Percentiles rank a stretch among this genome's conserved stretches.
Evolutionary conservation across 1,284 basidiomycete species (phyloP).

Genomic region (Coniferiporia sulphurascens): DNA sequence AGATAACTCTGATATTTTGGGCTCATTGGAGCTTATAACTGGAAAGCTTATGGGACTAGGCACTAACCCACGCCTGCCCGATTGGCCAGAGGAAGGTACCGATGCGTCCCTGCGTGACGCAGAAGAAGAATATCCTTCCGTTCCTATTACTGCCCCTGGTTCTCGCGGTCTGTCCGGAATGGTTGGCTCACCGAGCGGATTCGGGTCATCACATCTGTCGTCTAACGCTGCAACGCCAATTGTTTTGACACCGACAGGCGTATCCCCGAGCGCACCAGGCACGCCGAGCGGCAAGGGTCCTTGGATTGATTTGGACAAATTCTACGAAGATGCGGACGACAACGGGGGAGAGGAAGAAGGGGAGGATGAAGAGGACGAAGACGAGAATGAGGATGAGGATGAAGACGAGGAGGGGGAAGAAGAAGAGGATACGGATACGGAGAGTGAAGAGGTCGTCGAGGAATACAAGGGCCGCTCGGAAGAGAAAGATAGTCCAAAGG

Average conservation of each 20-base stretch:
- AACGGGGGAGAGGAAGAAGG: slow-evolving; percentile 28
- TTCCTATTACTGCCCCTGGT: slow-evolving; percentile 24
- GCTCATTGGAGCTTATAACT: slow-evolving; percentile 53
- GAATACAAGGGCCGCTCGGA: too few species aligned
- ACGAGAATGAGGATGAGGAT: slow-evolving; percentile 26
- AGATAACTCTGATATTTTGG: slow-evolving; percentile 42
- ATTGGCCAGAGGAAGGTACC: slow-evolving; percentile 60
- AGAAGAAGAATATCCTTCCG: slow-evolving; percentile 47
- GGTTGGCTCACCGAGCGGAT: slow-evolving; percentile 28
- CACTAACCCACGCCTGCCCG: slow-evolving; percentile 37
- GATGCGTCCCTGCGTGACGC: slow-evolving; percentile 51
- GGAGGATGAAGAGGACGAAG: slow-evolving; percentile 28
- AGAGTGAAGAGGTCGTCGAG: slow-evolving; percentile 18
- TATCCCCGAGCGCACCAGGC: slow-evolving; percentile 38
- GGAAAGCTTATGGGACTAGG: slow-evolving; percentile 42
- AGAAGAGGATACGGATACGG: slow-evolving; percentile 22
- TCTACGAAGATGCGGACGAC: slow-evolving; percentile 46
- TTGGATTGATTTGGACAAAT: slow-evolving; percentile 63
- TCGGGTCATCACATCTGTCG: slow-evolving; percentile 29
- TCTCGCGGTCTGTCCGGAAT: slow-evolving; percentile 24
- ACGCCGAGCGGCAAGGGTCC: slow-evolving; percentile 32
- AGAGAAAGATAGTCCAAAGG: too few species aligned
- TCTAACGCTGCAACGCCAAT: slow-evolving; percentile 27
- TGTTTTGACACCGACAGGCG: slow-evolving; percentile 47
- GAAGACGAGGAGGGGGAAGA: slow-evolving; percentile 22